Evolutionary conservation across 306 rosid genomes (phyloP), one percentile per base, ranked within the genome.

Genomic region (Quillaja saponaria): DNA sequence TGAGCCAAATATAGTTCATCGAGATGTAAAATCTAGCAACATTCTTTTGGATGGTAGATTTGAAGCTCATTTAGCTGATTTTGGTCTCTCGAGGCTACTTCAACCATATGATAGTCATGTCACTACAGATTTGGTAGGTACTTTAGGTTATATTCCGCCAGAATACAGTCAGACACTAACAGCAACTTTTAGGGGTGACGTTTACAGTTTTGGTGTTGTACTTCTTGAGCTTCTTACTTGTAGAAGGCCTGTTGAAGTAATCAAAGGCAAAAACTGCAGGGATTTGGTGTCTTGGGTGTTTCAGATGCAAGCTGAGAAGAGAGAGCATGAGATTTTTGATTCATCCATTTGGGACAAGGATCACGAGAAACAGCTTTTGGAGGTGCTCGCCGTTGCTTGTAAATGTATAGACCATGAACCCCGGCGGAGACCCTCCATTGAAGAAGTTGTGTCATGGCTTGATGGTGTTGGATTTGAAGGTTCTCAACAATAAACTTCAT

Each of bases 21-120:
- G 92, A 5, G 96, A 88, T 21, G 78, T 88, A 21, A 88, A 88
- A 63, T 78, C 96, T 0, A 88, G 96, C 84, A 88, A 88, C 84
- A 88, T 88, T 25, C 85, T 88, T 53, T 71, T 88, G 67, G 82
- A 82, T 68, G 92, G 76, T 7, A 78, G 67, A 10, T 85, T 82
- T 15, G 85, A 82, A 58, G 92, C 92, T 63, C 92, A 81, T 65
- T 78, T 88, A 69, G 96, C 96, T 28, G 91, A 88, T 76, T 85
- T 88, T 34, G 91, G 96, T 50, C 90, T 88, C 49, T 74, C 96
- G 7, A 79, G 96, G 80, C 71, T 85, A 28, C 82, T 88, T 58
- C 82, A 63, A 50, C 96, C 96, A 0, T 88, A 85, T 0, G 91
- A 82, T 49, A 85, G 90, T 53, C 96, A 88, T 50, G 92, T 88